Percentiles rank a stretch among this genome's conserved stretches.
phyloP scores from a whole-genome alignment of 305 asterid genomes.

The Lippia alba region DNA sequence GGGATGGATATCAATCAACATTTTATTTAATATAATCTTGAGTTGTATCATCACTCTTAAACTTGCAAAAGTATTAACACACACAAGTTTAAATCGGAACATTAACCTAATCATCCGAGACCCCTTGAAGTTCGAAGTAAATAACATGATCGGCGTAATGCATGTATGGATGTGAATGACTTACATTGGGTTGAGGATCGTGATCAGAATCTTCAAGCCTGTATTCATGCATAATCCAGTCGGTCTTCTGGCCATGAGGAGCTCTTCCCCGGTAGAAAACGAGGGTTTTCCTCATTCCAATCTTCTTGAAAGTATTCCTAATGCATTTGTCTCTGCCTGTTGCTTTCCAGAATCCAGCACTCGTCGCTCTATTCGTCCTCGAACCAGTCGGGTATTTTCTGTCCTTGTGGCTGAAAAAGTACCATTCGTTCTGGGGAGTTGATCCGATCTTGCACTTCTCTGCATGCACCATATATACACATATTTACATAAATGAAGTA shows the following conservation, averaged over 20 bases:
- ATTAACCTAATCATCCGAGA: too few relatives aligned
- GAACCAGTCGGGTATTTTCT: slow-evolving; percentile 85
- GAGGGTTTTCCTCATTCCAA: slow-evolving; percentile 84
- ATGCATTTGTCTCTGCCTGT: slow-evolving; percentile 88
- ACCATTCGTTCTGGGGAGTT: slow-evolving; percentile 86
- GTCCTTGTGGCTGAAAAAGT: slow-evolving; percentile 90
- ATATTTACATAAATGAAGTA: too few relatives aligned
- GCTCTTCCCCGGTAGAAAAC: slow-evolving; percentile 90
- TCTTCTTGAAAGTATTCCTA: slow-evolving; percentile 63
- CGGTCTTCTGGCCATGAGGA: slow-evolving; percentile 85
- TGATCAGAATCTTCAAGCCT: slow-evolving; percentile 57
- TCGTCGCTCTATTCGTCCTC: slow-evolving; percentile 75
- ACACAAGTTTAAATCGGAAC: too few relatives aligned
- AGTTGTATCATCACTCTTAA: too few relatives aligned
- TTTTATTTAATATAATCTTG: too few relatives aligned
- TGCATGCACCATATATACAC: slow-evolving; percentile 13
- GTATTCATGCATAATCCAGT: slow-evolving; percentile 91
- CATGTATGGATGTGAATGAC: too few relatives aligned
- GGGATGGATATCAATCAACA: too few relatives aligned
- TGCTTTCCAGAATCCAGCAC: slow-evolving; percentile 90
- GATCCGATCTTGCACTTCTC: slow-evolving; percentile 86
- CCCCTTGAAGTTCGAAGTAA: too few relatives aligned
- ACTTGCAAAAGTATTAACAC: too few relatives aligned
- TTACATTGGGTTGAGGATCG: slow-evolving; percentile 31
- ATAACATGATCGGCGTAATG: too few relatives aligned